phyloP scores from a whole-genome alignment of 148 eudicot genomes.

The Silene uniflora region DNA sequence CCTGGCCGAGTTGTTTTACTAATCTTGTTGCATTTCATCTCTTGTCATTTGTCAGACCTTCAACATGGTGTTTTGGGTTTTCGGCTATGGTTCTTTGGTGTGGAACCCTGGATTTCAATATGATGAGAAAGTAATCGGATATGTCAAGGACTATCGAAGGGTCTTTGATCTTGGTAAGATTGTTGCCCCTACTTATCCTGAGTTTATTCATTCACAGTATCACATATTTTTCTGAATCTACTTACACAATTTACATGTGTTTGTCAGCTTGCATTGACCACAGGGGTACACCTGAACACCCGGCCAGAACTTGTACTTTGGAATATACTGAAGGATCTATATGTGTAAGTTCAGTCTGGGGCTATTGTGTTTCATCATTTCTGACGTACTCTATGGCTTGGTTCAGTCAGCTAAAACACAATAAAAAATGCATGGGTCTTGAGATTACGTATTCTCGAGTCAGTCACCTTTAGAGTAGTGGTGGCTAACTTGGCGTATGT shows the following conservation, averaged over 20 bases:
- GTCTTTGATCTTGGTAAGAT: constrained; percentile 88
- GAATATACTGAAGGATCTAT: constrained; percentile 66
- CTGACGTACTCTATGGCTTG: too few relatives aligned
- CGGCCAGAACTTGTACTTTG: constrained; percentile 96
- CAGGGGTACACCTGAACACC: constrained; percentile 87
- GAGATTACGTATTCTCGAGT: too few relatives aligned
- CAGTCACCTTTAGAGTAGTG: too few relatives aligned
- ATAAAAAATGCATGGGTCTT: too few relatives aligned
- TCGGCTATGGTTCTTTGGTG: constrained; percentile 93
- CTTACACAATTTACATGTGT: constrained; percentile 11
- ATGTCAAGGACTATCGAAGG: constrained; percentile 73
- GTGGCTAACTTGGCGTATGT: too few relatives aligned
- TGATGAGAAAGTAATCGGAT: constrained; percentile 86
- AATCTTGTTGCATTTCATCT: not conserved
- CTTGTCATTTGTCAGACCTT: constrained; percentile 12
- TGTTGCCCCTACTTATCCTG: not conserved
- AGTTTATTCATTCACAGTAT: not conserved
- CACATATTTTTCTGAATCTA: not conserved
- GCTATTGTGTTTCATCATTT: not conserved
- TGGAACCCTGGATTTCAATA: constrained; percentile 96
- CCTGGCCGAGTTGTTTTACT: not conserved
- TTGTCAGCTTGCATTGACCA: constrained; percentile 92
- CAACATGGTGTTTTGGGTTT: constrained; percentile 91
- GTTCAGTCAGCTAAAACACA: too few relatives aligned
- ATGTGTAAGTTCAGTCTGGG: constrained; percentile 51